Percentiles rank a stretch among this genome's conserved stretches.
Conservation (phyloP, 2,329 filamentous ascomycete genomes). For the Colletotrichum brevisporum region DNA sequence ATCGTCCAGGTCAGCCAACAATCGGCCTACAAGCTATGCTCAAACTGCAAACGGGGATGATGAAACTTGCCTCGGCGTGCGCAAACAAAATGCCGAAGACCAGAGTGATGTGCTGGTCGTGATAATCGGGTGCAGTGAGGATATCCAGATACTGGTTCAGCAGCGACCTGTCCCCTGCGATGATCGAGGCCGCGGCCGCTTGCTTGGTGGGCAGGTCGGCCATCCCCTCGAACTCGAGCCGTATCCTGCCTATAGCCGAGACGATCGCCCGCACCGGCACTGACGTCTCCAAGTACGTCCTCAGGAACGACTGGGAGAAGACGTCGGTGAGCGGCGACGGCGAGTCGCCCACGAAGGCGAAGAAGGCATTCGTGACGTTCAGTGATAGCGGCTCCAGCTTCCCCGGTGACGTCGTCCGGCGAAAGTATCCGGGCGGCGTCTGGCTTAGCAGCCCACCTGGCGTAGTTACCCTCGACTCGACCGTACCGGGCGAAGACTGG, state of each 20-base stretch:
- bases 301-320: slow-evolving; percentile 27
- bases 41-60: no score
- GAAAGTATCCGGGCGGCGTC: not conserved
- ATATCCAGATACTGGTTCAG: slow-evolving; percentile 15
- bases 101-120: slow-evolving; percentile 24
- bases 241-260: slow-evolving; percentile 18
- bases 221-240: not conserved
- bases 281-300: slow-evolving; percentile 20
- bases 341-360: slow-evolving; percentile 30
- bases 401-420: slow-evolving; percentile 2
- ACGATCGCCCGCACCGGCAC: slow-evolving; percentile 19
- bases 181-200: slow-evolving; percentile 19
- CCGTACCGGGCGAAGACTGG: slow-evolving; percentile 1
- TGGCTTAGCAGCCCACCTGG: not conserved
- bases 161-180: not conserved
- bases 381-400: slow-evolving; percentile 7
- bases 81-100: slow-evolving; percentile 27
- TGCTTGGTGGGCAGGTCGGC: not conserved
- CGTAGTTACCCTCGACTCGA: slow-evolving; percentile 11
- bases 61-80: slow-evolving; percentile 14
- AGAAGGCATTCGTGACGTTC: slow-evolving; percentile 21
- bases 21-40: no score
- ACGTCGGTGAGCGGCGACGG: slow-evolving; percentile 30
- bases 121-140: slow-evolving; percentile 10
- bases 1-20: not conserved